These are phyloP conservation scores for Populus hybrid DNA, from an alignment of 441 rosid genomes.

Conservation along the genomic window DNA sequence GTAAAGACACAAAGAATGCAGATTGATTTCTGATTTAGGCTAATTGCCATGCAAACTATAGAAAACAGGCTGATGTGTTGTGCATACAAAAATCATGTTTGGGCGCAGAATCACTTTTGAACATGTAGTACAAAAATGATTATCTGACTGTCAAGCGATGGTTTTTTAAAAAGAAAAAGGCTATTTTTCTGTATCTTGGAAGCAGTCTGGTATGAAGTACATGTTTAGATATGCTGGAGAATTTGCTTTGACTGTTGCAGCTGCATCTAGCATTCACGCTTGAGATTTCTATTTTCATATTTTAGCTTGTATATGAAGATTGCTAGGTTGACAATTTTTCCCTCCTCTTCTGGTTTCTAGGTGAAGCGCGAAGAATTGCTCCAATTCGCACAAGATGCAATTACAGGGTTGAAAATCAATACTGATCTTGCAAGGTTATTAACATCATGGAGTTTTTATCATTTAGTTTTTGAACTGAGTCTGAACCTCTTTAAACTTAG, in stretches of 20 bases:
- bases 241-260: too few species aligned
- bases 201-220: not conserved
- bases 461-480: not conserved
- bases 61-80: conserved; percentile 6
- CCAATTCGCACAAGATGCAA: conserved; percentile 88
- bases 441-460: not conserved
- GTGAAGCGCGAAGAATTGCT: conserved; percentile 96
- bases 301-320: conserved; percentile 13
- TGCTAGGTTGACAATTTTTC: conserved; percentile 11
- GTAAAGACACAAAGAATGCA: conserved; percentile 40
- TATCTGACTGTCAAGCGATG: not conserved
- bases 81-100: not conserved
- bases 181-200: not conserved
- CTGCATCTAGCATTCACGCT: too few species aligned
- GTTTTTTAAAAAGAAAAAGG: not conserved
- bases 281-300: not conserved
- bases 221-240: not conserved
- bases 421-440: conserved; percentile 75
- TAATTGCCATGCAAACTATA: not conserved
- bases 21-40: not conserved
- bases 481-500: not conserved
- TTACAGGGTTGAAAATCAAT: conserved; percentile 84
- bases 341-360: conserved; percentile 33
- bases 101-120: not conserved
- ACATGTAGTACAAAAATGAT: not conserved